Evolutionary conservation across 1,284 basidiomycete species (phyloP).

Genomic region (Cystobasidium pallidum): DNA sequence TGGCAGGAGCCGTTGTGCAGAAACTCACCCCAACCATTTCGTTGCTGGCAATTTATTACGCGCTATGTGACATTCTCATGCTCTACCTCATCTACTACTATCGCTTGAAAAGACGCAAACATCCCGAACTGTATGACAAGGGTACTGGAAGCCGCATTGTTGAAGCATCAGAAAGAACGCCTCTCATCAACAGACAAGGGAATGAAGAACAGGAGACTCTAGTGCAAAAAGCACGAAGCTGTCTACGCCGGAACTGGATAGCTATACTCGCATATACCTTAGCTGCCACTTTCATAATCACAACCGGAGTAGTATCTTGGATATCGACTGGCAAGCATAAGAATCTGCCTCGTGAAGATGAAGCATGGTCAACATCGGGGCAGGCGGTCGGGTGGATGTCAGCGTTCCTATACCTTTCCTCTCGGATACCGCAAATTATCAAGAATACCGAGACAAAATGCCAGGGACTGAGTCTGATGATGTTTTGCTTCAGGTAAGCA

Average conservation of each 20-base stretch:
- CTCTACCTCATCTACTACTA: slow-evolving; percentile 52
- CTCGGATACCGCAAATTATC: slow-evolving; percentile 52
- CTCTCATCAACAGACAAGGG: neutral
- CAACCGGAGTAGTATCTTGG: slow-evolving; percentile 48
- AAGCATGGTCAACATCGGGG: slow-evolving; percentile 52
- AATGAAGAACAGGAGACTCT: slow-evolving; percentile 11
- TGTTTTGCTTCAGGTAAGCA: slow-evolving; percentile 51
- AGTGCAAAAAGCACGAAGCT: slow-evolving; percentile 21
- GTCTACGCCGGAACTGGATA: slow-evolving; percentile 14
- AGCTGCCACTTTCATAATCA: slow-evolving; percentile 48
- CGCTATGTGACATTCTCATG: slow-evolving; percentile 51
- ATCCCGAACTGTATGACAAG: slow-evolving; percentile 49
- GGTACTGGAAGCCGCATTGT: slow-evolving; percentile 15
- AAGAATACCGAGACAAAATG: slow-evolving; percentile 53
- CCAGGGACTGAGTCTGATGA: slow-evolving; percentile 51
- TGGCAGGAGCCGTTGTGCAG: slow-evolving; percentile 52
- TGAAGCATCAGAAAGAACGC: slow-evolving; percentile 23
- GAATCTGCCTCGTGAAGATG: slow-evolving; percentile 31
- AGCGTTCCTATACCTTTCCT: slow-evolving; percentile 51
- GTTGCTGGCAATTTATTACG: slow-evolving; percentile 50
- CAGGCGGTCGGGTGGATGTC: slow-evolving; percentile 53
- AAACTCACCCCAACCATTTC: slow-evolving; percentile 48
- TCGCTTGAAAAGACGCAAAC: slow-evolving; percentile 47
- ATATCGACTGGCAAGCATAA: slow-evolving; percentile 30
- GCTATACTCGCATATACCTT: slow-evolving; percentile 45